Conservation (phyloP, 2,329 filamentous ascomycete genomes). For the Didymella segeticola region DNA sequence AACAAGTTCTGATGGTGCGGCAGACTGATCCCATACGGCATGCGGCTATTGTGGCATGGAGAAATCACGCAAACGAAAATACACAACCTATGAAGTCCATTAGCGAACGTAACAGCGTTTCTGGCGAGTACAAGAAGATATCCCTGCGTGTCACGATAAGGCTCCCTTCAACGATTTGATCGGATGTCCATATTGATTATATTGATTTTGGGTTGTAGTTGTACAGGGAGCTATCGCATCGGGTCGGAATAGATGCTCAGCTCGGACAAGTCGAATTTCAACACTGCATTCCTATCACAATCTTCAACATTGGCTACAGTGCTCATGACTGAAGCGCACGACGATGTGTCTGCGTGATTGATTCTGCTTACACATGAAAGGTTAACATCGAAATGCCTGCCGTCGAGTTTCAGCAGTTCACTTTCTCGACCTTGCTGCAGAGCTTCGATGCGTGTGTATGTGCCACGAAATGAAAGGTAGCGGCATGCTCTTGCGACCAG, state of each 20-base stretch:
- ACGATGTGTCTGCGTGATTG: neutral
- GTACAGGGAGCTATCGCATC: constrained; percentile 13
- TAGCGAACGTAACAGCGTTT: constrained; percentile 26
- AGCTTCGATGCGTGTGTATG: too few species aligned
- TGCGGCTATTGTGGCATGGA: constrained; percentile 42
- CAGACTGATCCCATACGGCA: constrained; percentile 17
- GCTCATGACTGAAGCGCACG: neutral
- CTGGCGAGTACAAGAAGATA: constrained; percentile 31
- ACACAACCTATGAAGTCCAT: constrained; percentile 28
- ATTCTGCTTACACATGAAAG: neutral
- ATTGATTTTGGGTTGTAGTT: constrained; percentile 25
- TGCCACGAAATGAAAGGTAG: too few species aligned
- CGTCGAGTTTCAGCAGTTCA: too few species aligned
- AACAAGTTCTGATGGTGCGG: constrained; percentile 18
- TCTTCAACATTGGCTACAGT: neutral
- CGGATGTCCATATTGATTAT: constrained; percentile 24
- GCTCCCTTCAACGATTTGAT: constrained; percentile 24
- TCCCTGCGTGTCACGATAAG: constrained; percentile 34
- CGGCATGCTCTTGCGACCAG: too few species aligned
- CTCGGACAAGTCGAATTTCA: constrained; percentile 2
- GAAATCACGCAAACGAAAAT: constrained; percentile 29
- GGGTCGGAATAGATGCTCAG: constrained; percentile 1
- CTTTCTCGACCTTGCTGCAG: too few species aligned
- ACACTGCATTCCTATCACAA: constrained; percentile 5
- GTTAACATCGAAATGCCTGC: too few species aligned